Percentiles rank a stretch among this genome's conserved stretches.
Evolutionary conservation across 352 stramenopile species (phyloP).

Genomic region (Pelagophyceae sp.): DNA sequence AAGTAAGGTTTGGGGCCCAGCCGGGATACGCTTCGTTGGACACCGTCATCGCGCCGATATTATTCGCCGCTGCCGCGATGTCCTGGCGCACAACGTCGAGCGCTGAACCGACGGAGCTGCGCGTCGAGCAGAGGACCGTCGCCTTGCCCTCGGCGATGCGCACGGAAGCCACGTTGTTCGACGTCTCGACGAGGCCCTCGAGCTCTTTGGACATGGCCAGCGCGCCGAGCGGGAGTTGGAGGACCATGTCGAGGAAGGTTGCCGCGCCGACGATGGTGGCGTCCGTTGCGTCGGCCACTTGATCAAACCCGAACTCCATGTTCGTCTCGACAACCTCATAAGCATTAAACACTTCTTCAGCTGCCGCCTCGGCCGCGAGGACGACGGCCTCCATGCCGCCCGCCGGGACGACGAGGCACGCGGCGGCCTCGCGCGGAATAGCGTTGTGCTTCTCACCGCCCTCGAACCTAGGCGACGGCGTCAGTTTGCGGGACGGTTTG

Average conservation of each 20-base stretch:
- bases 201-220: conserved; percentile 32
- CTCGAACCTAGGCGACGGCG: conserved; percentile 20
- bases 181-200: conserved; percentile 35
- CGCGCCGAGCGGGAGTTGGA: conserved; percentile 30
- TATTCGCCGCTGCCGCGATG: neutral
- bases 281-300: neutral
- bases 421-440: conserved; percentile 41
- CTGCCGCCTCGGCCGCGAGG: too few species aligned
- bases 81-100: conserved; percentile 28
- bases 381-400: conserved; percentile 28
- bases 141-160: neutral
- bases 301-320: neutral
- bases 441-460: conserved; percentile 48
- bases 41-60: conserved; percentile 16
- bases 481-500: neutral
- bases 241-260: conserved; percentile 23
- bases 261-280: neutral
- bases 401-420: conserved; percentile 32
- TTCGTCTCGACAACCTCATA: neutral
- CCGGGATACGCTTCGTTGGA: conserved; percentile 34
- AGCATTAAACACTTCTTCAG: neutral
- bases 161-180: conserved; percentile 38
- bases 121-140: conserved; percentile 33
- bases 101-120: conserved; percentile 28
- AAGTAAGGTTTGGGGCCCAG: conserved; percentile 40